These are phyloP conservation scores for Diplodia mutila DNA, from an alignment of 2,329 filamentous ascomycete species.

Conservation along the genomic window DNA sequence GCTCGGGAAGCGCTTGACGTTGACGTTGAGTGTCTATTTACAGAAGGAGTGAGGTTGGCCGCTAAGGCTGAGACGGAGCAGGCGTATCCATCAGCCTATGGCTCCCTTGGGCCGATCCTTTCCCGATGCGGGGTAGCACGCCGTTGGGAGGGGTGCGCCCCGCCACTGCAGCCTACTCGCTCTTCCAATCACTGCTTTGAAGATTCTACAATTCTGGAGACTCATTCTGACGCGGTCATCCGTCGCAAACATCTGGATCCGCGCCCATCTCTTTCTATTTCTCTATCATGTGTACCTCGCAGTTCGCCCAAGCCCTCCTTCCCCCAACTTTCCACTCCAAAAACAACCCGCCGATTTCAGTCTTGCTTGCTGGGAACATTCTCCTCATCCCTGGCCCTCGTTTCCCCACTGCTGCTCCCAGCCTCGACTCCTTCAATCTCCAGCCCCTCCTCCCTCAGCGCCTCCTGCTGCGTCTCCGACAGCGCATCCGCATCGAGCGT, in stretches of 20 bases:
- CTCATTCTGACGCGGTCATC: too few relatives aligned
- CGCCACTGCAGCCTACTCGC: not conserved
- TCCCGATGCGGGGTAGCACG: not conserved
- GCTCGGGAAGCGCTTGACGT: not conserved
- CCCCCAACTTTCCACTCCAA: too few relatives aligned
- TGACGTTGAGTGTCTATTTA: not conserved
- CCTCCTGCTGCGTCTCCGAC: slow-evolving; percentile 34
- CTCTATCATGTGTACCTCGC: too few relatives aligned
- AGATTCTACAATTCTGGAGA: too few relatives aligned
- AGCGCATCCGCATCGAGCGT: slow-evolving; percentile 50
- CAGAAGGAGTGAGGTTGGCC: not conserved
- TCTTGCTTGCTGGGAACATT: not conserved
- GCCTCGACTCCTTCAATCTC: slow-evolving; percentile 29
- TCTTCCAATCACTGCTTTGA: too few relatives aligned
- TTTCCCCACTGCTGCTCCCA: not conserved
- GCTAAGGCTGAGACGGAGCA: not conserved
- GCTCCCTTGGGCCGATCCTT: not conserved
- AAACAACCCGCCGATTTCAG: not conserved
- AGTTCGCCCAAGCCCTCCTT: too few relatives aligned
- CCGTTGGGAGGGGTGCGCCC: not conserved
- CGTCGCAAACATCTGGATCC: too few relatives aligned
- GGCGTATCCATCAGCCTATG: not conserved
- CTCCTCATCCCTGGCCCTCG: slow-evolving; percentile 1
- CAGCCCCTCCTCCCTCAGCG: slow-evolving; percentile 30
- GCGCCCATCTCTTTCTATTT: too few relatives aligned